Evolutionary conservation across 331 rosid genomes (phyloP).

Genomic region (Malus hybrid): DNA sequence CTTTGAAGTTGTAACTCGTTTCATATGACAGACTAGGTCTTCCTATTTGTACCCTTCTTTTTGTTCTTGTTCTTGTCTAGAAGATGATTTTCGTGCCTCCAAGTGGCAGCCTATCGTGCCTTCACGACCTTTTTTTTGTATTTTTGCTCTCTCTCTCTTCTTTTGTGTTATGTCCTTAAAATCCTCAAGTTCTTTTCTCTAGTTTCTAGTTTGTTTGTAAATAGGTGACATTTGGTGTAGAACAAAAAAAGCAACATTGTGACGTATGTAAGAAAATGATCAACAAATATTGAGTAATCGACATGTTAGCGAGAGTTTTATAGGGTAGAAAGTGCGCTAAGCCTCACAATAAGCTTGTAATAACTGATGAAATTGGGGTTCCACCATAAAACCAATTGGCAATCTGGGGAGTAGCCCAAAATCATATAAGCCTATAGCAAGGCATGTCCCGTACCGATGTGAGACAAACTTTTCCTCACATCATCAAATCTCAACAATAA

Average conservation of each 20-base stretch:
- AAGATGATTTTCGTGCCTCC: slow-evolving; percentile 49
- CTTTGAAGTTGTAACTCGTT: not conserved
- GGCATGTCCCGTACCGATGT: too few relatives aligned
- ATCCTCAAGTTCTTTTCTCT: not conserved
- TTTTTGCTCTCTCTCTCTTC: too few relatives aligned
- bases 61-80: slow-evolving; percentile 19
- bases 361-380: too few relatives aligned
- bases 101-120: slow-evolving; percentile 48
- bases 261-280: not conserved
- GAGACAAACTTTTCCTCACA: too few relatives aligned
- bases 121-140: slow-evolving; percentile 15
- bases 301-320: not conserved
- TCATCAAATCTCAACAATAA: too few relatives aligned
- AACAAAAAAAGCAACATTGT: not conserved
- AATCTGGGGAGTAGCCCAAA: too few relatives aligned
- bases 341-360: too few relatives aligned
- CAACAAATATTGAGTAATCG: not conserved
- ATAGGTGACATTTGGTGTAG: not conserved
- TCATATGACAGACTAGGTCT: not conserved
- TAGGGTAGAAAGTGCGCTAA: too few relatives aligned
- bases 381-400: too few relatives aligned
- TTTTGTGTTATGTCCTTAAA: not conserved
- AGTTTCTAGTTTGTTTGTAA: not conserved
- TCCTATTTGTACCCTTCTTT: not conserved
- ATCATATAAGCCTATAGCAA: too few relatives aligned